Percentiles rank a stretch among this genome's conserved stretches.
phyloP scores from a whole-genome alignment of 768 basidiomycete genomes.

The Lanmaoa rubissima region DNA sequence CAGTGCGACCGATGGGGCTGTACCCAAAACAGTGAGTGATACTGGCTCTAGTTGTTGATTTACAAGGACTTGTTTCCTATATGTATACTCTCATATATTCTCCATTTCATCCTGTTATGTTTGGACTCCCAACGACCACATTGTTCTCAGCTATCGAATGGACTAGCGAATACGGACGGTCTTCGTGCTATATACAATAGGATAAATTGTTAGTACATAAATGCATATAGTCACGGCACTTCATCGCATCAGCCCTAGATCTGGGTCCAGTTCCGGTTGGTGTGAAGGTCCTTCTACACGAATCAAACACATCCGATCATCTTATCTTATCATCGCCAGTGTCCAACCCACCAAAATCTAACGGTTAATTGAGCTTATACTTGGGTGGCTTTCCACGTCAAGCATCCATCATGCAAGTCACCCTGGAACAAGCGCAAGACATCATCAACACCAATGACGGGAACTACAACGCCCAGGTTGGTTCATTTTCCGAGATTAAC shows the following conservation, averaged over 20 bases:
- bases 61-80: background rate
- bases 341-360: background rate
- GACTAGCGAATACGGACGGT: background rate
- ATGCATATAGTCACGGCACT: too few species aligned
- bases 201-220: background rate
- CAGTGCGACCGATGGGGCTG: background rate
- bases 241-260: background rate
- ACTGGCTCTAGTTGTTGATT: background rate
- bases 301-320: background rate
- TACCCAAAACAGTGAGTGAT: background rate
- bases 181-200: background rate
- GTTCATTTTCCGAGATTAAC: constrained; percentile 24
- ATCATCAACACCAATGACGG: constrained; percentile 30
- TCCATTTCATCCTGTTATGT: background rate
- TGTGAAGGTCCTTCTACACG: too few species aligned
- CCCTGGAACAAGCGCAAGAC: constrained; percentile 28
- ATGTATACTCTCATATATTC: background rate
- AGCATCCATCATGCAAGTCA: constrained; percentile 18
- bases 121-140: background rate
- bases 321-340: background rate
- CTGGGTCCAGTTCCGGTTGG: background rate
- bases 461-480: constrained; percentile 4
- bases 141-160: background rate
- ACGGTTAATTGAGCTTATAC: background rate
- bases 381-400: too few species aligned